Percentiles rank a stretch among this genome's conserved stretches.
These are phyloP conservation scores for Cyclotella cryptica DNA, from an alignment of 108 stramenopile species.

Conservation along the genomic window DNA sequence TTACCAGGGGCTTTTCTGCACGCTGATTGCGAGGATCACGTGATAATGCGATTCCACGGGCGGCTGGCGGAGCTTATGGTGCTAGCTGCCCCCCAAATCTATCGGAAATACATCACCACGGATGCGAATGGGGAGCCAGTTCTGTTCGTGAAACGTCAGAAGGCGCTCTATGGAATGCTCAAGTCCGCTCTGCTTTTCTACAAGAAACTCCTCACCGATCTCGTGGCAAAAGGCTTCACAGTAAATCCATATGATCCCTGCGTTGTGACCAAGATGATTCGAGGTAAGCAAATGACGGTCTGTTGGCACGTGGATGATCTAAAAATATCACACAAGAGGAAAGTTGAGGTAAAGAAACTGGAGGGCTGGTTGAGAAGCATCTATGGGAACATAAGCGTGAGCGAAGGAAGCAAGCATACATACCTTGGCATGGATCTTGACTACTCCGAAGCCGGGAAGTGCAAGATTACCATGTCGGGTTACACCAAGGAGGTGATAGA, in stretches of 20 bases:
- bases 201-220: conserved; percentile 28
- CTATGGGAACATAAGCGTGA: conserved; percentile 1
- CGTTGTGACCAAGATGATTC: conserved; percentile 34
- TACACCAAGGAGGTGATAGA: too few species aligned
- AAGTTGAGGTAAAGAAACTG: neutral
- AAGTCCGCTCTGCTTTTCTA: conserved; percentile 41
- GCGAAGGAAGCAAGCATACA: conserved; percentile 29
- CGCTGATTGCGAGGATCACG: conserved; percentile 30
- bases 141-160: conserved; percentile 39
- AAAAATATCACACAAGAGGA: neutral
- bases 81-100: conserved; percentile 28
- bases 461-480: too few species aligned
- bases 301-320: conserved; percentile 54
- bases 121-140: conserved; percentile 33
- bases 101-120: conserved; percentile 19
- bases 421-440: conserved; percentile 54
- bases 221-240: conserved; percentile 21
- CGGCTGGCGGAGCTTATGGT: conserved; percentile 31
- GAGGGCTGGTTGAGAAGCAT: neutral
- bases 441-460: conserved; percentile 25
- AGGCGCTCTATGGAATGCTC: conserved; percentile 53
- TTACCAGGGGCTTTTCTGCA: conserved; percentile 51
- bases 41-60: conserved; percentile 36
- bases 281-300: conserved; percentile 51
- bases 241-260: conserved; percentile 55